These are phyloP conservation scores for Spathaspora boniae DNA, from an alignment of 805 yeast genomes.

Conservation along the genomic window DNA sequence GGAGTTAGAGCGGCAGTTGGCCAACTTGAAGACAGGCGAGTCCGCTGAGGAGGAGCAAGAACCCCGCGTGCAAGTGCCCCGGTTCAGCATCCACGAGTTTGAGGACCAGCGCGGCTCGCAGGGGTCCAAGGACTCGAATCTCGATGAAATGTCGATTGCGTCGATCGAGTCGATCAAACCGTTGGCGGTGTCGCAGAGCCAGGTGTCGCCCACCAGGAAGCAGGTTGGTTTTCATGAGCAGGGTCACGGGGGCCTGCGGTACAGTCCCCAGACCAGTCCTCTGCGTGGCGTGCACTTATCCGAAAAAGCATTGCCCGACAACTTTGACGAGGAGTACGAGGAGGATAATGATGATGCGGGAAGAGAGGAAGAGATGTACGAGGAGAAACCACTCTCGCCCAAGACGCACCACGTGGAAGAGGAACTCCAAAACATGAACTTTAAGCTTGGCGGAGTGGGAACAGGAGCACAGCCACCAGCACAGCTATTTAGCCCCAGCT, in stretches of 20 bases:
- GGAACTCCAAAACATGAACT: slow-evolving; percentile 29
- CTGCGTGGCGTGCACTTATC: background rate
- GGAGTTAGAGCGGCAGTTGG: slow-evolving; percentile 38
- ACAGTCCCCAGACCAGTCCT: background rate
- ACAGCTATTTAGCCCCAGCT: no score
- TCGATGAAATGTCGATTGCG: slow-evolving; percentile 11
- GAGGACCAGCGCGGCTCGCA: no score
- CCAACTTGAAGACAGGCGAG: slow-evolving; percentile 31
- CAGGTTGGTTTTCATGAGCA: background rate
- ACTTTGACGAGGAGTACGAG: background rate
- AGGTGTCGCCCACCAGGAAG: slow-evolving; percentile 4
- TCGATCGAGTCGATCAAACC: slow-evolving; percentile 19
- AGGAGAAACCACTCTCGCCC: slow-evolving; percentile 28
- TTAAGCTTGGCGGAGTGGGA: no score
- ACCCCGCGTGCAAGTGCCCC: background rate
- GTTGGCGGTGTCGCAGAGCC: slow-evolving; percentile 13
- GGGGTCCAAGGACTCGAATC: slow-evolving; percentile 5
- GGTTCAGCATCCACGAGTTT: slow-evolving; percentile 7
- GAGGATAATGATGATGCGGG: background rate
- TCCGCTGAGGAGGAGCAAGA: slow-evolving; percentile 10
- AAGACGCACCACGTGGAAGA: slow-evolving; percentile 30
- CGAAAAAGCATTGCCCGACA: background rate
- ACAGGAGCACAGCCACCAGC: no score
- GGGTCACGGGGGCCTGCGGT: background rate
- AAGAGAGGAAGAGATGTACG: slow-evolving; percentile 12